These are phyloP conservation scores for Naganishia liquefaciens DNA, from an alignment of 1,284 basidiomycete genomes.

Conservation along the genomic window DNA sequence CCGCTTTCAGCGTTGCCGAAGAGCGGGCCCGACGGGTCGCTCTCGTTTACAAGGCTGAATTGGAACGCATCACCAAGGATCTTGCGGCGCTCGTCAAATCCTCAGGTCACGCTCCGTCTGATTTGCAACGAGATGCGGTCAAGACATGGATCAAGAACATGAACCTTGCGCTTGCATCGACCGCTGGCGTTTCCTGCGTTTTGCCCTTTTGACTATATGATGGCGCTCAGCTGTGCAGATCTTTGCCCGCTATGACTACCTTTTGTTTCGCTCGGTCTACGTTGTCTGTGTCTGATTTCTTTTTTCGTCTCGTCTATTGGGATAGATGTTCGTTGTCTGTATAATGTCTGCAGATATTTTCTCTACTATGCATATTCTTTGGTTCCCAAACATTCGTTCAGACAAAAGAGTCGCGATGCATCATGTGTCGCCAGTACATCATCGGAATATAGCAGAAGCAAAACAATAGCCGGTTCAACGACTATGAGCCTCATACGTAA, in stretches of 20 bases:
- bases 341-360: neutral
- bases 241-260: neutral
- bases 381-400: too few relatives aligned
- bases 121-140: conserved; percentile 40
- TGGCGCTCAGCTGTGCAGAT: too few relatives aligned
- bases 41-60: conserved; percentile 49
- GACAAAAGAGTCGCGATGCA: too few relatives aligned
- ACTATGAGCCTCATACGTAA: too few relatives aligned
- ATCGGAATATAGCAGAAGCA: too few relatives aligned
- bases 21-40: conserved; percentile 50
- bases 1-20: conserved; percentile 53
- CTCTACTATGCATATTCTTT: neutral
- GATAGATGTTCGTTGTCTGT: neutral
- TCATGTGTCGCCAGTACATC: too few relatives aligned
- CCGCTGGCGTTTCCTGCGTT: conserved; percentile 39
- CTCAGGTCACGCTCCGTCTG: conserved; percentile 1
- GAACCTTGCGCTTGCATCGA: conserved; percentile 48
- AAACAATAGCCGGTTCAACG: too few relatives aligned
- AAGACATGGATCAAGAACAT: conserved; percentile 48
- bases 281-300: neutral
- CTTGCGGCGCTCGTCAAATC: conserved; percentile 33
- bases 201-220: conserved; percentile 24
- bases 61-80: conserved; percentile 43
- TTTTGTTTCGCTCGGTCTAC: neutral
- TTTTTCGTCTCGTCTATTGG: neutral